Evolutionary conservation across 1,284 basidiomycete genomes (phyloP).

Genomic region (Pseudozyma thailandica): DNA sequence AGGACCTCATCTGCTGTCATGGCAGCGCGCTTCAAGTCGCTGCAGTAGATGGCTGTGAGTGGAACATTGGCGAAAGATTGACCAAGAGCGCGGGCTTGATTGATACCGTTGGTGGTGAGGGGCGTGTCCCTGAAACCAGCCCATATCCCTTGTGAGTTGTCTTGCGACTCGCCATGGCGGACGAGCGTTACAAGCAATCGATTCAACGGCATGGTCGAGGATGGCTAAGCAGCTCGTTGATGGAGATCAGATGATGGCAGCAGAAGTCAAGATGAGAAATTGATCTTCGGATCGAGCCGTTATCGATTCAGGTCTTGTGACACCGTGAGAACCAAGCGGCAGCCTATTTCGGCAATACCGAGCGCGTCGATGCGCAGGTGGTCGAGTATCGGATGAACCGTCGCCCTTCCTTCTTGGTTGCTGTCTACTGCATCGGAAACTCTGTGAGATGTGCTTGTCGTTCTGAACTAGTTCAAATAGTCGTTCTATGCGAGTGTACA

Average conservation of each 20-base stretch:
- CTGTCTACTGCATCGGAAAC: no score
- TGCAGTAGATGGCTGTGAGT: slow-evolving; percentile 80
- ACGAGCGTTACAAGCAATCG: slow-evolving; percentile 53
- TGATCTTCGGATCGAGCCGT: no score
- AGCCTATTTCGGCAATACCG: no score
- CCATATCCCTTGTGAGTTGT: slow-evolving; percentile 73
- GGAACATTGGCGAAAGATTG: slow-evolving; percentile 73
- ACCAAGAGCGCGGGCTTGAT: slow-evolving; percentile 86
- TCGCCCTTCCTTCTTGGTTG: no score
- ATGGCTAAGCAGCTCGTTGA: background rate
- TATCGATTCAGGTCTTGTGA: no score
- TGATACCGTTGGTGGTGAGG: slow-evolving; percentile 81
- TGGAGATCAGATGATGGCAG: background rate
- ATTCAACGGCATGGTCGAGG: slow-evolving; percentile 30
- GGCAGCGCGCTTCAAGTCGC: slow-evolving; percentile 80
- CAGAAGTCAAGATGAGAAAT: no score
- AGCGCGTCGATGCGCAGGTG: no score
- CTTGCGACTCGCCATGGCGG: slow-evolving; percentile 59
- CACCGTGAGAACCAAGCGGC: no score
- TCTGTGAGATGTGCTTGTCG: no score
- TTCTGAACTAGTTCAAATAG: no score
- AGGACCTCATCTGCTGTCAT: slow-evolving; percentile 77
- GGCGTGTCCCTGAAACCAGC: slow-evolving; percentile 86
- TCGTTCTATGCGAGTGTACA: no score
- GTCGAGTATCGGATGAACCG: no score